Percentiles rank a stretch among this genome's conserved stretches.
These are phyloP conservation scores for Cercophora scortea DNA, from an alignment of 495 filamentous ascomycete genomes.

Conservation along the genomic window DNA sequence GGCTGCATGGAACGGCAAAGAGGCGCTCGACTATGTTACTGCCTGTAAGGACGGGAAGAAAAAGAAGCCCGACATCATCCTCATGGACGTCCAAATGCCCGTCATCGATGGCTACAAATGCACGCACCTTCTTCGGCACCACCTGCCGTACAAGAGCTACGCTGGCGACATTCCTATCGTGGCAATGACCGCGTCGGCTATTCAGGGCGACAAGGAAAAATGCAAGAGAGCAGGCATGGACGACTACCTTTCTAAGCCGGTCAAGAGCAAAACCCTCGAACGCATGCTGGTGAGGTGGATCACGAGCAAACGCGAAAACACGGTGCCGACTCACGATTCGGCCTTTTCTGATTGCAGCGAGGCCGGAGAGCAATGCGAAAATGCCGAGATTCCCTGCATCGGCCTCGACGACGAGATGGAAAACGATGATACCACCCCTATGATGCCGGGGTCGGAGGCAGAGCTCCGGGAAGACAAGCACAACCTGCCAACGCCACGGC, in stretches of 20 bases:
- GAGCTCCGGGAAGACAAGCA: background rate
- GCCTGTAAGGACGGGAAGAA: constrained; percentile 27
- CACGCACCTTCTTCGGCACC: constrained; percentile 60
- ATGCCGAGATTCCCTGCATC: constrained; percentile 21
- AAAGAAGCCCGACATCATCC: constrained; percentile 61
- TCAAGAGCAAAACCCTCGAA: constrained; percentile 60
- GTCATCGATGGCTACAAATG: constrained; percentile 72
- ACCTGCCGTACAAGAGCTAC: constrained; percentile 46
- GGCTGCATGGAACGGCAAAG: constrained; percentile 67
- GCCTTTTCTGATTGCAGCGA: constrained; percentile 22
- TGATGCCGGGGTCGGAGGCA: background rate
- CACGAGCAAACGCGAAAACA: constrained; percentile 11
- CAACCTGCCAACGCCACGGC: constrained; percentile 21
- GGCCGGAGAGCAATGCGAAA: constrained; percentile 19
- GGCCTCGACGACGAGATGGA: constrained; percentile 2
- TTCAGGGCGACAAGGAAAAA: constrained; percentile 74
- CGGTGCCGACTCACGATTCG: background rate
- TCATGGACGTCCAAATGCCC: constrained; percentile 87
- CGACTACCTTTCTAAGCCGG: constrained; percentile 74
- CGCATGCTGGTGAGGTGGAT: constrained; percentile 60
- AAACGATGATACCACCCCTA: constrained; percentile 2
- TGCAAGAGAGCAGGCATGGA: constrained; percentile 74
- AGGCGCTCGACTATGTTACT: constrained; percentile 61
- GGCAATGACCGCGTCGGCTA: constrained; percentile 76
- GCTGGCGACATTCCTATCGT: constrained; percentile 59